Conservation (phyloP, 768 basidiomycete genomes). For the Royoungia palumana region DNA sequence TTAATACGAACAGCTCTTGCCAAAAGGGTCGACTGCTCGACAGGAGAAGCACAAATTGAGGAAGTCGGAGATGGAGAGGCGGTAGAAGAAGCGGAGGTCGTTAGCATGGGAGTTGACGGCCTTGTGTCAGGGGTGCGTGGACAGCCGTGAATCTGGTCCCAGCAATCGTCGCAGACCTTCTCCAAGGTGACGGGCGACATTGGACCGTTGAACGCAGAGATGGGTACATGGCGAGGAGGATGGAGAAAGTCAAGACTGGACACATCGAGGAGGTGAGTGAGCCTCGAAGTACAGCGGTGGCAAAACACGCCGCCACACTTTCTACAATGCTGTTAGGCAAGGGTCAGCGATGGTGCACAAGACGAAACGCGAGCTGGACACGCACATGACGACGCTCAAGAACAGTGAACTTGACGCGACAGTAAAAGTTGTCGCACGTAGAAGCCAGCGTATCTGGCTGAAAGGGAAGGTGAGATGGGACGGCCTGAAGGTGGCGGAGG, state of each 20-base stretch:
- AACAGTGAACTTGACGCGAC: conserved; percentile 60
- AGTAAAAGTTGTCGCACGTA: conserved; percentile 72
- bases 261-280: conserved; percentile 69
- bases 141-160: conserved; percentile 66
- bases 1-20: conserved; percentile 16
- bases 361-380: conserved; percentile 11
- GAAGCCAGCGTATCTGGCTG: conserved; percentile 62
- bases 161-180: conserved; percentile 80
- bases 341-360: conserved; percentile 15
- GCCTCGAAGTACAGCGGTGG: conserved; percentile 52
- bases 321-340: conserved; percentile 62
- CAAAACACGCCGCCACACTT: conserved; percentile 84
- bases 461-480: conserved; percentile 13
- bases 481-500: neutral
- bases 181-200: conserved; percentile 50
- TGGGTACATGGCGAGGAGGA: conserved; percentile 65
- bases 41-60: conserved; percentile 34
- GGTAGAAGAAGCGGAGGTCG: conserved; percentile 31
- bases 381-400: conserved; percentile 74
- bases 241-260: conserved; percentile 65
- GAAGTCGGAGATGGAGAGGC: conserved; percentile 33
- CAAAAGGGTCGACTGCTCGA: conserved; percentile 25
- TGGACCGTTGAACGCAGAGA: conserved; percentile 56
- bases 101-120: conserved; percentile 38
- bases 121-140: conserved; percentile 38